Conservation (phyloP, 768 basidiomycete species). For the Cubamyces sp. region DNA sequence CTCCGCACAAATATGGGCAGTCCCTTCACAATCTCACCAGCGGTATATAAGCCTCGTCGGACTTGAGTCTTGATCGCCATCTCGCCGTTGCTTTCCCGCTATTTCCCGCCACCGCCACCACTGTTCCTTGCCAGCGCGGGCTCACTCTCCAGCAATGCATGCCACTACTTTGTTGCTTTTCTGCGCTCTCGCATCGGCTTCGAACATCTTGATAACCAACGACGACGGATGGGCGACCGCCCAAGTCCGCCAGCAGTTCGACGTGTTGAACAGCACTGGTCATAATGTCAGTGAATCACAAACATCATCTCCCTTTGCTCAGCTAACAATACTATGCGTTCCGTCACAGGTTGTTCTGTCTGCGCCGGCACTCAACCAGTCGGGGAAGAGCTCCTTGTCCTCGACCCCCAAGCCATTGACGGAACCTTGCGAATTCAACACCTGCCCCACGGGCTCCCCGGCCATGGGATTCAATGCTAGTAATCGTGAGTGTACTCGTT, state of each 20-base stretch:
- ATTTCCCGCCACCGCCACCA: background rate
- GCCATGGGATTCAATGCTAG: conserved; percentile 35
- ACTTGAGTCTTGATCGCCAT: background rate
- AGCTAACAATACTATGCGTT: too few relatives aligned
- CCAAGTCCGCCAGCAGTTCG: conserved; percentile 36
- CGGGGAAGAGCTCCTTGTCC: conserved; percentile 37
- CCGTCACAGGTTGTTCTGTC: conserved; percentile 36
- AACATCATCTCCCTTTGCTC: too few relatives aligned
- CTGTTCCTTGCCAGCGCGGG: background rate
- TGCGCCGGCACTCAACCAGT: conserved; percentile 38
- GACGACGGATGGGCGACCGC: conserved; percentile 42
- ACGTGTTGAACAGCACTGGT: conserved; percentile 31
- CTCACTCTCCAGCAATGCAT: background rate
- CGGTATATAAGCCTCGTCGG: conserved; percentile 2
- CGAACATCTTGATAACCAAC: conserved; percentile 34
- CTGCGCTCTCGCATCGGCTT: background rate
- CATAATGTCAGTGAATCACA: conserved; percentile 28
- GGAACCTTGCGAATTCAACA: conserved; percentile 38
- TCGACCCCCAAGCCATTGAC: conserved; percentile 33
- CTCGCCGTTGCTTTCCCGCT: background rate
- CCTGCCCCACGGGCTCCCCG: conserved; percentile 38
- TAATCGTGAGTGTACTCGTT: conserved; percentile 27
- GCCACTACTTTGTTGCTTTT: background rate
- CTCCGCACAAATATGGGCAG: background rate
- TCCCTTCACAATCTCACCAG: background rate